A percentile compares a stretch with the other conserved stretches of the same genome.
phyloP scores from a whole-genome alignment of 108 stramenopile genomes.

The Nitzschia inconspicua region DNA sequence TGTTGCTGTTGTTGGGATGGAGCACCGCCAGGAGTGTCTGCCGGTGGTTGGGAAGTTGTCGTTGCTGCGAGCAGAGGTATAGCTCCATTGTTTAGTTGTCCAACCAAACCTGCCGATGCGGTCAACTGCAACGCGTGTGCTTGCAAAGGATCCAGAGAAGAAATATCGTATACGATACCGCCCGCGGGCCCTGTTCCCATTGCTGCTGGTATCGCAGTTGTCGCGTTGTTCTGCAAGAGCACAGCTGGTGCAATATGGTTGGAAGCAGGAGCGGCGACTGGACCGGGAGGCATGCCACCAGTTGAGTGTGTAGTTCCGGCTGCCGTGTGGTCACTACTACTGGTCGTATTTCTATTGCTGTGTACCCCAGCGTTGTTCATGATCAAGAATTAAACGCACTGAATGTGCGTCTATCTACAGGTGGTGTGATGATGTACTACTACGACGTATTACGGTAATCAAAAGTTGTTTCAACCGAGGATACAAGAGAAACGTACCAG shows the following conservation, averaged over 20 bases:
- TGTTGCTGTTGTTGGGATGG: neutral
- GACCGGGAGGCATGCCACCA: neutral
- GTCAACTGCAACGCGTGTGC: conserved; percentile 32
- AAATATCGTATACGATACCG: conserved; percentile 14
- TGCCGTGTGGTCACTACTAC: too few relatives aligned
- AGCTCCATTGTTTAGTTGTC: neutral
- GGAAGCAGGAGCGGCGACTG: neutral
- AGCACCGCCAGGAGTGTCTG: too few relatives aligned
- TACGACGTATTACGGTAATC: too few relatives aligned
- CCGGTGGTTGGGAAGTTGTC: too few relatives aligned
- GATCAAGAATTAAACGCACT: too few relatives aligned
- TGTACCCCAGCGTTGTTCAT: too few relatives aligned
- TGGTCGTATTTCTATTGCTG: too few relatives aligned
- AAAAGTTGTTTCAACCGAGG: too few relatives aligned
- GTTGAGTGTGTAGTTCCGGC: neutral
- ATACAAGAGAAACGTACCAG: too few relatives aligned
- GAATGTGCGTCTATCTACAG: too few relatives aligned
- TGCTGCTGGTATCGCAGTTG: neutral
- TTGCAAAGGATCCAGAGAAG: conserved; percentile 35
- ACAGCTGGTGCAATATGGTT: neutral
- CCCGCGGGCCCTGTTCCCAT: conserved; percentile 1
- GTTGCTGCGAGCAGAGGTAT: neutral
- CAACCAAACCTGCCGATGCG: conserved; percentile 34
- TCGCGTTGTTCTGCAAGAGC: neutral
- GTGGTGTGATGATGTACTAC: too few relatives aligned